Evolutionary conservation across 208 protist species (phyloP).

Genomic region (Trypanosoma rangeli): DNA sequence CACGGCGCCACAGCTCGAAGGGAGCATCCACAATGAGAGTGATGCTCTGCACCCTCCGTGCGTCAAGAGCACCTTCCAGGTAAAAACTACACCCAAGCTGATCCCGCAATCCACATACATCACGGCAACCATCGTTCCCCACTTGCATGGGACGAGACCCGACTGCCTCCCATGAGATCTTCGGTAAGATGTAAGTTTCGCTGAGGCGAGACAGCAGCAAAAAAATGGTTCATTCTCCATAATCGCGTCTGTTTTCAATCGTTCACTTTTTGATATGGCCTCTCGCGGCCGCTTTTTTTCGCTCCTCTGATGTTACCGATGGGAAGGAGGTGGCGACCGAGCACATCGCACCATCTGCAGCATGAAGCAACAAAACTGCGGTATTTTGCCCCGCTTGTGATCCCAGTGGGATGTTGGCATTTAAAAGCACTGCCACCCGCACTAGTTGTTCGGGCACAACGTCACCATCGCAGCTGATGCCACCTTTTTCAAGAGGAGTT

Average conservation of each 20-base stretch:
- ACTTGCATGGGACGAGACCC: slow-evolving; percentile 1
- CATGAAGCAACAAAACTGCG: slow-evolving; percentile 22
- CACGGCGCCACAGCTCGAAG: slow-evolving; percentile 5
- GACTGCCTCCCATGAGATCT: slow-evolving; percentile 25
- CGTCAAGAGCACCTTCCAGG: slow-evolving; percentile 25
- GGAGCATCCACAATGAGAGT: slow-evolving; percentile 30
- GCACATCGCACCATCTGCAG: slow-evolving; percentile 20
- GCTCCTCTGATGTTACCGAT: slow-evolving; percentile 13
- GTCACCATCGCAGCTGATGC: not conserved
- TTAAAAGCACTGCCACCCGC: slow-evolving; percentile 44
- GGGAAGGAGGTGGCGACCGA: slow-evolving; percentile 6
- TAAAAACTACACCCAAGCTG: slow-evolving; percentile 31
- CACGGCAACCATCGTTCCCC: not conserved
- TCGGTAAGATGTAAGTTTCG: slow-evolving; percentile 26
- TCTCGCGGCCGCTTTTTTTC: slow-evolving; percentile 18
- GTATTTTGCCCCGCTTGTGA: slow-evolving; percentile 4
- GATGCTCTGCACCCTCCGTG: slow-evolving; percentile 23
- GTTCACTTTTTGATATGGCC: not conserved
- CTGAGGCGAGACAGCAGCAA: slow-evolving; percentile 27
- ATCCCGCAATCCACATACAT: slow-evolving; percentile 26
- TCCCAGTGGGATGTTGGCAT: slow-evolving; percentile 48
- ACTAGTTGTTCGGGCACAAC: slow-evolving; percentile 5
- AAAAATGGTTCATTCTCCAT: slow-evolving; percentile 16
- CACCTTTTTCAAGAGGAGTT: not conserved
- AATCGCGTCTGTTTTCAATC: not conserved